Base-by-base conservation (phyloP, 495 filamentous ascomycete genomes). In the Aspergillus sclerotioniger region DNA sequence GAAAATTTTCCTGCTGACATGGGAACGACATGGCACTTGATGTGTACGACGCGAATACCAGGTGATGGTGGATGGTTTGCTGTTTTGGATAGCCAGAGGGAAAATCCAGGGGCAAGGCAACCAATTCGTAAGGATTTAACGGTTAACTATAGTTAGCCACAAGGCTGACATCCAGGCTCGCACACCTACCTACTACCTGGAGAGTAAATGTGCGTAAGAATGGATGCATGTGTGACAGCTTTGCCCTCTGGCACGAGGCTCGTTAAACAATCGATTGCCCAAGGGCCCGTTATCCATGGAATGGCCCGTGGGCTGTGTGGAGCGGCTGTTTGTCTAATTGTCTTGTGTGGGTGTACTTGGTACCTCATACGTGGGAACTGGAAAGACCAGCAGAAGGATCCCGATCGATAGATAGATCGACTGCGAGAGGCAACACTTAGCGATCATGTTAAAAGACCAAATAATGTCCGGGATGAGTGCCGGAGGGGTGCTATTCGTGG, bases 71-170 rank as follows among this genome's bases (percentile, higher is more conserved):
- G 25, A 51, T 53, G 52, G 6, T 10, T 6, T 54, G 19, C 31
- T 1, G 17, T 21, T 43, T 53, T 20, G 8, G 44, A 46, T 29
- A 15, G 3, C 10, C 8, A 41, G 20, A 13, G n/a, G 28, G 39
- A 31, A 54, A 39, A 54, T 54, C 52, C 52, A 54, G 52, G 52
- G 21, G 37, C 52, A 45, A 54, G 39, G 52, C 52, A 54, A 54
- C 52, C 52, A 21, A 46, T 54, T 31, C 52, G 43, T 10, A 46
- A 46, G 37, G 29, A 17, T 32, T 10, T 45, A 43, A 53, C 41
- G 29, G 39, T 44, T 16, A 41, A 8, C 19, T 15, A 35, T 20
- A 19, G 15, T 3, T 51, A 28, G 25, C 44, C 28, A 54, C 39
- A 31, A 39, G 52, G 52, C 21, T 25, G 20, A 54, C 15, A 29